Evolutionary conservation across 2,329 filamentous ascomycete genomes (phyloP), one percentile per base, ranked within the genome.

Genomic region (Fusarium sp.): DNA sequence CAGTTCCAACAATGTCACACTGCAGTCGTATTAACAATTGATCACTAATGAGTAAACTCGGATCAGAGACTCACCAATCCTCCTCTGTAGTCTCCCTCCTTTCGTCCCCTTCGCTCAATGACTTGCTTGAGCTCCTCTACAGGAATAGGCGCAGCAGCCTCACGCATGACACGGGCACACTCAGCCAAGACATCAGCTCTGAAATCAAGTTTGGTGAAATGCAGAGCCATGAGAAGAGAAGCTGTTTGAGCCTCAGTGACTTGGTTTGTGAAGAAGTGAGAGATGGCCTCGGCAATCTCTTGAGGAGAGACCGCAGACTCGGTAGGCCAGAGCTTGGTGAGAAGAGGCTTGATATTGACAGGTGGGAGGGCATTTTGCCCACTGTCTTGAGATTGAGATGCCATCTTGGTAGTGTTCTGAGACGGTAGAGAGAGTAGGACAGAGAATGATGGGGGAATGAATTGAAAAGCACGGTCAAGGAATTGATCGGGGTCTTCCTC

Each of bases 1-100:
- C 96, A 10, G 96, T 99, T 72, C 96, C 96, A 61, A 99, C 96
- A 78, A 99, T 98, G 80, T 99, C 96, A 78, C 94, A 90, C 84
- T 89, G 49, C 37, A 10, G 44, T 24, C 12, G 31, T 18, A 23
- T 75, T 41, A 75, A 54, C 41, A 50, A 28, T 21, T 18, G 23
- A 11, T 24, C 24, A 23, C 24, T 47, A 38, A 28, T 38, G n/a
- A 41, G 43, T 7, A 18, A 21, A 18, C 26, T 44, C 44, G 24
- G 29, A 35, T 15, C 12, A 16, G 15, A 38, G 29, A 44, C 91
- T 82, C 84, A 97, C 93, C 77, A 99, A 82, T 7, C 95, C 95
- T 67, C 96, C 96, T 13, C 83, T 77, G 78, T 99, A 99, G 11
- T 80, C 82, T 10, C 94, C 94, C 75, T 93, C 91, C 55, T 86